Conservation (phyloP, 2,329 filamentous ascomycete species). For the Taxawa tesnikishii region DNA sequence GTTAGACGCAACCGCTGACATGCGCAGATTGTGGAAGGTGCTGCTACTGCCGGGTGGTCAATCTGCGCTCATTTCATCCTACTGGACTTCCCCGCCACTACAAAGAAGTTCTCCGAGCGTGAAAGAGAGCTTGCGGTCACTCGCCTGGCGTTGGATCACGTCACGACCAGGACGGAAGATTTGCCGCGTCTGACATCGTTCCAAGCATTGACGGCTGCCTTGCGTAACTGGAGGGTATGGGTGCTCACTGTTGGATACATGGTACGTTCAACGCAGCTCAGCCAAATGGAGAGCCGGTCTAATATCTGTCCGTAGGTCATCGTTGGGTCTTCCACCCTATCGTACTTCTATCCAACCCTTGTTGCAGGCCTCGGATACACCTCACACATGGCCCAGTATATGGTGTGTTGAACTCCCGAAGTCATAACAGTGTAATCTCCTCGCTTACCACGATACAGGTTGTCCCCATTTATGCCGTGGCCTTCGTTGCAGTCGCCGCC, state of each 20-base stretch:
- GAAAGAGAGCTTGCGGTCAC: too few relatives aligned
- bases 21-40: too few relatives aligned
- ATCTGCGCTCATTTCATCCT: too few relatives aligned
- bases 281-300: background rate
- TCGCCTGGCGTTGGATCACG: too few relatives aligned
- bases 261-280: too few relatives aligned
- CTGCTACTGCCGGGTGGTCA: too few relatives aligned
- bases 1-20: too few relatives aligned
- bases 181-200: constrained; percentile 21
- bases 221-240: constrained; percentile 35
- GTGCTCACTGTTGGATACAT: constrained; percentile 39
- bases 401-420: constrained; percentile 23
- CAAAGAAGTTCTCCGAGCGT: too few relatives aligned
- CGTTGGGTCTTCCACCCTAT: constrained; percentile 37
- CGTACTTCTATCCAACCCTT: constrained; percentile 43
- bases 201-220: constrained; percentile 26
- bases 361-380: constrained; percentile 40
- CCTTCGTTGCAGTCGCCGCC: constrained; percentile 36
- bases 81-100: too few relatives aligned
- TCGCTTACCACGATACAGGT: constrained; percentile 4
- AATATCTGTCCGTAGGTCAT: constrained; percentile 18
- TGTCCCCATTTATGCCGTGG: constrained; percentile 41
- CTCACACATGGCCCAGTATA: constrained; percentile 35
- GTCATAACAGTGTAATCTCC: background rate
- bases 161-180: constrained; percentile 26